A percentile compares a stretch with the other conserved stretches of the same genome.
phyloP scores from a whole-genome alignment of 257 asterid species.

The Scutellaria galericulata region DNA sequence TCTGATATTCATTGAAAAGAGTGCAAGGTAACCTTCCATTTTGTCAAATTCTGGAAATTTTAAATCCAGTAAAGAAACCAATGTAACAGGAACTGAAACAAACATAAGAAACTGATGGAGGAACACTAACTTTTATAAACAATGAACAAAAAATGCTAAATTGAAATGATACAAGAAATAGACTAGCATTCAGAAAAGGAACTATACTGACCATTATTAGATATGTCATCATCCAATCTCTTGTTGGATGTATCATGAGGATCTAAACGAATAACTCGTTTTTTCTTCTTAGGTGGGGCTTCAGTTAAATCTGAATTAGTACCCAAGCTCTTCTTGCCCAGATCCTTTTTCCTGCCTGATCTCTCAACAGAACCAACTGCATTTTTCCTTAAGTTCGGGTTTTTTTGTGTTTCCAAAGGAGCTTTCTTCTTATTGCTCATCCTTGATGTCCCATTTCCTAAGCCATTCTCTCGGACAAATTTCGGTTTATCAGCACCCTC shows the following conservation, averaged over 20 bases:
- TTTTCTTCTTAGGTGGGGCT: constrained; percentile 65
- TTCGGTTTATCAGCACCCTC: constrained; percentile 35
- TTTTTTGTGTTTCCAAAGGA: constrained; percentile 31
- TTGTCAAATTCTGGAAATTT: constrained; percentile 15
- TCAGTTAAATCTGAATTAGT: constrained; percentile 47
- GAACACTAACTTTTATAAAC: not conserved
- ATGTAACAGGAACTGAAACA: not conserved
- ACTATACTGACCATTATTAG: constrained; percentile 56
- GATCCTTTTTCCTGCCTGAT: constrained; percentile 48
- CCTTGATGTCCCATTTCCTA: constrained; percentile 35
- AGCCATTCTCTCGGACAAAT: constrained; percentile 33
- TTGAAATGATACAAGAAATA: constrained; percentile 14
- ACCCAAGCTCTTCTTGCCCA: constrained; percentile 43
- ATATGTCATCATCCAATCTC: constrained; percentile 72
- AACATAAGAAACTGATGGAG: constrained; percentile 8
- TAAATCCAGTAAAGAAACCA: constrained; percentile 15
- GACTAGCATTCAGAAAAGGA: constrained; percentile 25
- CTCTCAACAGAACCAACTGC: constrained; percentile 41
- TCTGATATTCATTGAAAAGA: not conserved
- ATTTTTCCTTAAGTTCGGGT: constrained; percentile 36
- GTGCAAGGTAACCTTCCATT: constrained; percentile 1
- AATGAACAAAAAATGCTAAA: constrained; percentile 9
- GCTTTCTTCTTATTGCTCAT: constrained; percentile 37
- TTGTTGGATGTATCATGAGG: constrained; percentile 85
- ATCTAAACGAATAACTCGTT: constrained; percentile 68